A percentile compares a stretch with the other conserved stretches of the same genome.
Conservation (phyloP, 2,329 filamentous ascomycete genomes). For the Sarocladium brachiariae region DNA sequence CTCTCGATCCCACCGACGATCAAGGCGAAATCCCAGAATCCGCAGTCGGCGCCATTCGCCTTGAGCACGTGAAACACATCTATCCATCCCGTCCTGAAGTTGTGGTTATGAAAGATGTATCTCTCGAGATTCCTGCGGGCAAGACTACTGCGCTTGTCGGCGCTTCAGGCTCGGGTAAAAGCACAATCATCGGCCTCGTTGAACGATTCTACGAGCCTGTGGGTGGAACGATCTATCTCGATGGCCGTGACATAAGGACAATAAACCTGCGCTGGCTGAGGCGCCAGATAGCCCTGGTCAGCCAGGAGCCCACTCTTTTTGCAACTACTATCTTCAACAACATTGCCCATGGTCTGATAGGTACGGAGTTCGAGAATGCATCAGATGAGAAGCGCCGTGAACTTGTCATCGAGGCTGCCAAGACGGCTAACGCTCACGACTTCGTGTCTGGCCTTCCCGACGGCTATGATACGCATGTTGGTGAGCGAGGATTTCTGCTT, state of each 20-base stretch:
- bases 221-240: conserved; percentile 68
- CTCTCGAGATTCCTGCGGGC: conserved; percentile 72
- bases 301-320: conserved; percentile 88
- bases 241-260: conserved; percentile 72
- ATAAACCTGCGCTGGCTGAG: conserved; percentile 88
- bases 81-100: conserved; percentile 92
- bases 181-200: conserved; percentile 85
- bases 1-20: conserved; percentile 67
- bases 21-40: conserved; percentile 63
- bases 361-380: conserved; percentile 65
- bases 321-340: conserved; percentile 84
- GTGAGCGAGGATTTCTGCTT: conserved; percentile 84
- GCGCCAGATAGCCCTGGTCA: conserved; percentile 86
- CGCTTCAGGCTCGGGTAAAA: conserved; percentile 90
- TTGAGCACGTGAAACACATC: conserved; percentile 81
- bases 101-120: conserved; percentile 78
- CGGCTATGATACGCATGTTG: conserved; percentile 90
- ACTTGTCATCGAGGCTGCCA: conserved; percentile 73
- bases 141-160: conserved; percentile 92
- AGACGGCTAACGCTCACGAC: conserved; percentile 89
- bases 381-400: conserved; percentile 60
- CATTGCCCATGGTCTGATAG: conserved; percentile 84
- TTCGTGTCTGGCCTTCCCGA: conserved; percentile 80
- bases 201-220: conserved; percentile 94
- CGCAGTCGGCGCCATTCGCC: conserved; percentile 60